Evolutionary conservation across 2,329 filamentous ascomycete genomes (phyloP).

Genomic region (Talaromyces sp.): DNA sequence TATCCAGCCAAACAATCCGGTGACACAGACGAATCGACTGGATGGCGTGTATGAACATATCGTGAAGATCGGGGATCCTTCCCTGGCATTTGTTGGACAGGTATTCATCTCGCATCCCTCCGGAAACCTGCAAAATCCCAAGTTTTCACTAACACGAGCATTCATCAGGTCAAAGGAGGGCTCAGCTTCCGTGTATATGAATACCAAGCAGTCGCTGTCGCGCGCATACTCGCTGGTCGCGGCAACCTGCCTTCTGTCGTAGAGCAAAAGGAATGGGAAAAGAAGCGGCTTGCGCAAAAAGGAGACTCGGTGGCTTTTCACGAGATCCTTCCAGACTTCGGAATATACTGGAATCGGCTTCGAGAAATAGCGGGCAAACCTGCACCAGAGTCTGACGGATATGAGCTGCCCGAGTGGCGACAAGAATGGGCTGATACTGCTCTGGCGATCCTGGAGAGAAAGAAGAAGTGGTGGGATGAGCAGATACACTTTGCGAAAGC

Average conservation of each 20-base stretch:
- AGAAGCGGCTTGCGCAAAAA: conserved; percentile 17
- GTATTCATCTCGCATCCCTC: background rate
- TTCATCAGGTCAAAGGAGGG: conserved; percentile 16
- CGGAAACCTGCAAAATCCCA: background rate
- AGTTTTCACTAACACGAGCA: background rate
- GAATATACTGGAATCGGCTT: conserved; percentile 36
- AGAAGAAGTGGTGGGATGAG: background rate
- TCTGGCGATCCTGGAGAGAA: background rate
- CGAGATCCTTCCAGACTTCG: conserved; percentile 29
- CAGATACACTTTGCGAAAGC: background rate
- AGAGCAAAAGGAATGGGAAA: conserved; percentile 23
- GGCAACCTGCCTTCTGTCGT: background rate
- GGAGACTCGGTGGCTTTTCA: conserved; percentile 18
- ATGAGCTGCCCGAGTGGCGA: conserved; percentile 34
- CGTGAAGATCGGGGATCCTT: conserved; percentile 24
- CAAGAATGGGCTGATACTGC: conserved; percentile 24
- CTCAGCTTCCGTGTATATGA: conserved; percentile 27
- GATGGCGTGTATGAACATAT: conserved; percentile 27
- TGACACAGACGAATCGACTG: conserved; percentile 20
- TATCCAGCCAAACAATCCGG: conserved; percentile 16
- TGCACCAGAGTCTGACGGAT: conserved; percentile 28
- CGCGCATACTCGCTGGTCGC: conserved; percentile 22
- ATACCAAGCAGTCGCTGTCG: conserved; percentile 26
- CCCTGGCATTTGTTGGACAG: conserved; percentile 24
- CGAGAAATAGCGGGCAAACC: conserved; percentile 36